A percentile compares a stretch with the other conserved stretches of the same genome.
These are phyloP conservation scores for Xerocomus amazonicus DNA, from an alignment of 1,284 basidiomycete genomes.

Conservation along the genomic window DNA sequence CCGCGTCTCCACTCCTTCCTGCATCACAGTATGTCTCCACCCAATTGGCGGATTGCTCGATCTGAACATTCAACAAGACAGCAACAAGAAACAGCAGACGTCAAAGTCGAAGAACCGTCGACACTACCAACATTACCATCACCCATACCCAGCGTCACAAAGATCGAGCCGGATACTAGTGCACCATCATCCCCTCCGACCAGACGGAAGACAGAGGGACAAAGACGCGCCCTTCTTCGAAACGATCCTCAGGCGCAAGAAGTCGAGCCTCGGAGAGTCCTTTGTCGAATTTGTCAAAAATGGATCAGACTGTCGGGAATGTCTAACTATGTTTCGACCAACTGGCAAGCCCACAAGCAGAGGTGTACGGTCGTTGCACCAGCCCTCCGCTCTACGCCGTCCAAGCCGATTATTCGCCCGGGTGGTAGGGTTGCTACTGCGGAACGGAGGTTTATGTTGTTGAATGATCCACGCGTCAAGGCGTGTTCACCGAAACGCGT, in stretches of 20 bases:
- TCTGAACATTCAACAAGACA: conserved; percentile 18
- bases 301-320: conserved; percentile 52
- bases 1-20: neutral
- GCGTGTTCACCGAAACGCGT: conserved; percentile 42
- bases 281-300: conserved; percentile 56
- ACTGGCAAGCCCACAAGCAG: conserved; percentile 53
- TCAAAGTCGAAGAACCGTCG: conserved; percentile 15
- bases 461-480: conserved; percentile 59
- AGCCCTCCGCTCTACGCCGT: conserved; percentile 21
- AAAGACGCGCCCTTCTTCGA: conserved; percentile 50
- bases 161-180: neutral
- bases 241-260: conserved; percentile 48
- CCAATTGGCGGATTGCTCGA: neutral
- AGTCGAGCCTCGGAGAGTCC: conserved; percentile 47
- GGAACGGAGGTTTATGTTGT: conserved; percentile 53
- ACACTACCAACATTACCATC: neutral
- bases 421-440: conserved; percentile 54
- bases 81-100: neutral
- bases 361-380: conserved; percentile 43
- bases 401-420: conserved; percentile 38
- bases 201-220: conserved; percentile 35
- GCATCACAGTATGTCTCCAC: conserved; percentile 16
- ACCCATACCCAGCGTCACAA: neutral
- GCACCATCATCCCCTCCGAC: conserved; percentile 5
- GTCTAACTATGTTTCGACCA: conserved; percentile 40